These are phyloP conservation scores for Monosporozyma servazzii DNA, from an alignment of 805 yeast genomes.

Conservation along the genomic window DNA sequence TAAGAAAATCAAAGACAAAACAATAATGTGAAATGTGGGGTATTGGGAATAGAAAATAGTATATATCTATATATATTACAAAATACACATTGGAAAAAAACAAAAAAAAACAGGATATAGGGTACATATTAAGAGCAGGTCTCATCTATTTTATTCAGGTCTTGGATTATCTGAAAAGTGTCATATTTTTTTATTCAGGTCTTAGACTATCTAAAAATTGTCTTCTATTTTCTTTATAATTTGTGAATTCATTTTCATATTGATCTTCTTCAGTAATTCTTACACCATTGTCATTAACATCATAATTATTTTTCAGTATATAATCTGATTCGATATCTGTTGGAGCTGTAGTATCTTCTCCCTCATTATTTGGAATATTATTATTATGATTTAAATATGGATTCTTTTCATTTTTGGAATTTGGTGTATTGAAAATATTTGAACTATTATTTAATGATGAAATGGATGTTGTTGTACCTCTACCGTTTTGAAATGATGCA, in stretches of 20 bases:
- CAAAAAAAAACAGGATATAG: no score
- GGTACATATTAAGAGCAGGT: no score
- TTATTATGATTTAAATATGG: background rate
- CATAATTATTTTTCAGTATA: slow-evolving; percentile 5
- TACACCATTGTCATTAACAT: slow-evolving; percentile 1
- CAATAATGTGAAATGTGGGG: background rate
- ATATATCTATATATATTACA: background rate
- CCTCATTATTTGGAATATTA: background rate
- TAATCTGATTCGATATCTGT: background rate
- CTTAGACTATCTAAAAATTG: slow-evolving; percentile 34
- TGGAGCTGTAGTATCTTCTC: background rate
- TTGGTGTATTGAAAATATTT: slow-evolving; percentile 7
- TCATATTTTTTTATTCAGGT: slow-evolving; percentile 29
- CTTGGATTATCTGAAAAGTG: slow-evolving; percentile 34
- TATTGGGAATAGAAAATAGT: background rate
- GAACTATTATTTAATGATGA: background rate
- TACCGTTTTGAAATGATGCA: background rate
- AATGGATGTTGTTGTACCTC: background rate
- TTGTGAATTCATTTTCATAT: slow-evolving; percentile 39
- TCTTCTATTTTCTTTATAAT: slow-evolving; percentile 36
- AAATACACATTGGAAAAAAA: background rate
- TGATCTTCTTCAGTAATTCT: slow-evolving; percentile 36
- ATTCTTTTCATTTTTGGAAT: background rate
- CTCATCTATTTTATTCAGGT: slow-evolving; percentile 23
- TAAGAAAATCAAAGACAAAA: no score